phyloP scores from a whole-genome alignment of 441 rosid species.

The Euphorbia celastroides region DNA sequence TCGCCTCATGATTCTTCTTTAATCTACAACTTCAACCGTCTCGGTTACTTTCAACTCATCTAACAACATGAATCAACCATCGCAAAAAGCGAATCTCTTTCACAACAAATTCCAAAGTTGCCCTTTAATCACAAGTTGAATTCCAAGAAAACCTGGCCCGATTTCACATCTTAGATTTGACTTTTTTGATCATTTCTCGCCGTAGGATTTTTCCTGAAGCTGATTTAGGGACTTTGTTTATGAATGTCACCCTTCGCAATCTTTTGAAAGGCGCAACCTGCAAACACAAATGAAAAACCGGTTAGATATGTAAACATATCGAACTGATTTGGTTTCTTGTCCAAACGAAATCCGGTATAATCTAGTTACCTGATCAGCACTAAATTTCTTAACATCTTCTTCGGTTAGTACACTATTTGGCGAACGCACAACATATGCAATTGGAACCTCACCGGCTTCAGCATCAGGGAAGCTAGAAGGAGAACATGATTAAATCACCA shows the following conservation, averaged over 20 bases:
- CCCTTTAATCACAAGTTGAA: no score
- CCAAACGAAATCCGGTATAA: background rate
- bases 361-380: constrained; percentile 60
- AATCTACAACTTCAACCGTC: no score
- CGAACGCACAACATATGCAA: constrained; percentile 74
- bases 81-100: no score
- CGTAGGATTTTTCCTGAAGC: constrained; percentile 48
- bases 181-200: constrained; percentile 34
- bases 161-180: constrained; percentile 35
- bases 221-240: constrained; percentile 38
- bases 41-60: no score
- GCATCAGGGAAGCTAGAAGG: constrained; percentile 70
- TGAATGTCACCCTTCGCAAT: constrained; percentile 35
- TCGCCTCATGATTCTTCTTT: no score
- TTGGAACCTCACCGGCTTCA: constrained; percentile 92
- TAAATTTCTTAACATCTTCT: constrained; percentile 53
- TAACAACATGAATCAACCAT: no score
- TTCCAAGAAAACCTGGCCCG: no score
- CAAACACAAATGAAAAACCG: background rate
- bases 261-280: constrained; percentile 59
- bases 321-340: background rate
- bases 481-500: no score
- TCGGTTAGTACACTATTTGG: constrained; percentile 61
- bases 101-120: no score
- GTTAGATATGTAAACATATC: background rate